These are phyloP conservation scores for Talaromyces sp. DNA, from an alignment of 2,329 filamentous ascomycete genomes.

Conservation along the genomic window DNA sequence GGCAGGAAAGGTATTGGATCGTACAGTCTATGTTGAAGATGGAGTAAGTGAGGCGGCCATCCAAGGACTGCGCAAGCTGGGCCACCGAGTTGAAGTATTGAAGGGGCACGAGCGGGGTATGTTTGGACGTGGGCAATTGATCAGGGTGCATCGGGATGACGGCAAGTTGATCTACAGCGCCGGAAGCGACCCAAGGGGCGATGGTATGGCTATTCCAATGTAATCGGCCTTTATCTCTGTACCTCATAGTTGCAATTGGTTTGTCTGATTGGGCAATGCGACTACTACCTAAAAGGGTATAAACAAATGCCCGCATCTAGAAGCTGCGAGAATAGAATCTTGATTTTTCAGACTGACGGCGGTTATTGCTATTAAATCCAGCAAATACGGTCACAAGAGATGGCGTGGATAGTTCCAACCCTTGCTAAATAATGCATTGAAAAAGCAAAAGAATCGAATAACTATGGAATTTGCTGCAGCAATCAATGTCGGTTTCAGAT, in stretches of 20 bases:
- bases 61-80: conserved; percentile 62
- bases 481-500: neutral
- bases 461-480: neutral
- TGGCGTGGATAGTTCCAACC: neutral
- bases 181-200: conserved; percentile 81
- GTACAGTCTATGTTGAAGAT: conserved; percentile 74
- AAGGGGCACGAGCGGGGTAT: conserved; percentile 60
- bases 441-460: neutral
- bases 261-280: neutral
- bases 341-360: neutral
- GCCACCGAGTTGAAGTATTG: conserved; percentile 69
- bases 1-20: conserved; percentile 53
- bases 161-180: conserved; percentile 73
- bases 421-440: neutral
- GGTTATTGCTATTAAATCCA: neutral
- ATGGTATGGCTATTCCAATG: conserved; percentile 64
- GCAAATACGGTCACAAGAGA: neutral
- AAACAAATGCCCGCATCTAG: neutral
- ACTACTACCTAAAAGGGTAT: neutral
- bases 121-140: conserved; percentile 86
- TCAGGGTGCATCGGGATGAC: conserved; percentile 73
- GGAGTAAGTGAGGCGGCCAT: conserved; percentile 68
- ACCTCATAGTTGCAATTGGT: neutral
- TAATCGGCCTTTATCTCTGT: conserved; percentile 10
- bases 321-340: neutral